Evolutionary conservation across 177 flowering plant species (phyloP).

Genomic region (Telopea speciosissima): DNA sequence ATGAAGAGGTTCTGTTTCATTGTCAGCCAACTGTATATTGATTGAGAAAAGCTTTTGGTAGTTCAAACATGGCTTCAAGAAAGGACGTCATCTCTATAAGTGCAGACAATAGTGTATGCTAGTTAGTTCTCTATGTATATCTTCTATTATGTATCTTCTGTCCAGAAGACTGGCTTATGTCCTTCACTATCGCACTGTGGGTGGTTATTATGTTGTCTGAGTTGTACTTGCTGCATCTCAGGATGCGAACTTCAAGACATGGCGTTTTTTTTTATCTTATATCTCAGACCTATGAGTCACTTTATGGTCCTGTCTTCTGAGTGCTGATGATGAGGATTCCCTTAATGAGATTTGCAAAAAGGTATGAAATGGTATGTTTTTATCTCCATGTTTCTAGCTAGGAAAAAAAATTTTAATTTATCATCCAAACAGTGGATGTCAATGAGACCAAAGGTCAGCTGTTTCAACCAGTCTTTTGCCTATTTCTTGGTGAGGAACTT

Average conservation of each 20-base stretch:
- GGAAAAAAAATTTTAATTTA: background rate
- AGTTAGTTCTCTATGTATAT: background rate
- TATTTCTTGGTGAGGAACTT: too few species aligned
- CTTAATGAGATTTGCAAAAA: background rate
- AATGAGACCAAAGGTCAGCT: too few species aligned
- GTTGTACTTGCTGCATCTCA: background rate
- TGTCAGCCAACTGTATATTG: constrained; percentile 46
- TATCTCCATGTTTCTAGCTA: background rate
- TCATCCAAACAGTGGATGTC: too few species aligned
- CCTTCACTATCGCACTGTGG: background rate
- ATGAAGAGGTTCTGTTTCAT: constrained; percentile 27
- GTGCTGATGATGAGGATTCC: background rate
- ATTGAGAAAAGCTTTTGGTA: constrained; percentile 10
- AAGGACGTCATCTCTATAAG: background rate
- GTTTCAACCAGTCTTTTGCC: too few species aligned
- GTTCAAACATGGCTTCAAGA: constrained; percentile 1
- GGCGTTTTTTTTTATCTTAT: too few species aligned
- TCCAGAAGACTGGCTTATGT: background rate
- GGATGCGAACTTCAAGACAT: background rate
- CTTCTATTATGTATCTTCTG: background rate
- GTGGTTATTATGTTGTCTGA: background rate
- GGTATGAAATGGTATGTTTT: background rate
- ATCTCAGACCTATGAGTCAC: background rate
- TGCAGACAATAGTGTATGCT: background rate
- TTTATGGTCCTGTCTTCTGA: background rate